Conservation (phyloP, 306 rosid species). For the Cicer arietinum region DNA sequence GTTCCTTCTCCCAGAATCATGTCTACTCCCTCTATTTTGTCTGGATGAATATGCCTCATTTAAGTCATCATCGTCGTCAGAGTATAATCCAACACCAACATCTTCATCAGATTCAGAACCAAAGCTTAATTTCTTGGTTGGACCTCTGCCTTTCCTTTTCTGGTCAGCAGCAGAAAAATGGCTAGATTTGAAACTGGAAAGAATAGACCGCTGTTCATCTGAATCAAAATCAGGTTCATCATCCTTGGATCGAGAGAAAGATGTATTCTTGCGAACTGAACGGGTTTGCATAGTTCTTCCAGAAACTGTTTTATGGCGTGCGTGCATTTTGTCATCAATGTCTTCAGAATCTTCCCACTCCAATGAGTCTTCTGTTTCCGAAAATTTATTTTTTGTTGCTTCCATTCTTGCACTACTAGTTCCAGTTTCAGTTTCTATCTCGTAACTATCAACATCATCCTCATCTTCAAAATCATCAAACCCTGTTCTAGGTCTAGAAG, state of each 20-base stretch:
- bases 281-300: slow-evolving; percentile 48
- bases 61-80: slow-evolving; percentile 73
- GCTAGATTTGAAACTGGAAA: slow-evolving; percentile 70
- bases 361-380: slow-evolving; percentile 60
- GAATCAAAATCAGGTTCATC: slow-evolving; percentile 62
- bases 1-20: slow-evolving; percentile 52
- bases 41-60: slow-evolving; percentile 51
- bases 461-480: slow-evolving; percentile 96
- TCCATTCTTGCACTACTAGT: slow-evolving; percentile 51
- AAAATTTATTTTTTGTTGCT: slow-evolving; percentile 57
- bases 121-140: slow-evolving; percentile 67
- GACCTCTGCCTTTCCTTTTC: slow-evolving; percentile 56
- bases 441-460: slow-evolving; percentile 89
- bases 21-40: slow-evolving; percentile 47
- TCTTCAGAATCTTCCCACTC: slow-evolving; percentile 60
- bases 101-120: slow-evolving; percentile 93
- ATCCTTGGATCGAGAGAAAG: slow-evolving; percentile 66
- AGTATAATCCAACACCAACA: slow-evolving; percentile 65
- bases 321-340: slow-evolving; percentile 36
- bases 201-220: slow-evolving; percentile 55
- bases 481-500: slow-evolving; percentile 65
- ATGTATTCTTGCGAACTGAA: slow-evolving; percentile 43
- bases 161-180: slow-evolving; percentile 60
- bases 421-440: slow-evolving; percentile 60
- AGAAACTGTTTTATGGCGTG: slow-evolving; percentile 38